A percentile compares a stretch with the other conserved stretches of the same genome.
These are phyloP conservation scores for Azolla pinnata DNA, from an alignment of 75 land plant species.

Conservation along the genomic window DNA sequence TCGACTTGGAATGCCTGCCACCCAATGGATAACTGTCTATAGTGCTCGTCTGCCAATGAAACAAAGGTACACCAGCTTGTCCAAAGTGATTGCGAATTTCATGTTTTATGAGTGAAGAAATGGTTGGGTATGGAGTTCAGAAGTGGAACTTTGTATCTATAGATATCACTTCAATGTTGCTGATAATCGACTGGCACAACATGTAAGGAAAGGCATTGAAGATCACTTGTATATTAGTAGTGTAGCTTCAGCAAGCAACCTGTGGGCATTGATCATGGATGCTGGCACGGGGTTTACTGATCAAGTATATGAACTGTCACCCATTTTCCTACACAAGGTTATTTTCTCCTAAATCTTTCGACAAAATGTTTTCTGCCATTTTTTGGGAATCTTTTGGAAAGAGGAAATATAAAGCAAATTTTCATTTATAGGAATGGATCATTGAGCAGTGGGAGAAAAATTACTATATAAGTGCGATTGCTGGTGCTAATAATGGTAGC, in stretches of 20 bases:
- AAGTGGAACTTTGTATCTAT: too few species aligned
- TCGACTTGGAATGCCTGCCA: conserved; percentile 80
- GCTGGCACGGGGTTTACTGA: conserved; percentile 80
- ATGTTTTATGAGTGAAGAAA: too few species aligned
- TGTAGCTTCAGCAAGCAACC: conserved; percentile 75
- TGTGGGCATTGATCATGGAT: conserved; percentile 99
- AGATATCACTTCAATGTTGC: conserved; percentile 97
- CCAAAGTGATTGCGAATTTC: too few species aligned
- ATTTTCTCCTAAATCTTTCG: too few species aligned
- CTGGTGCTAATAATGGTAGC: conserved; percentile 65
- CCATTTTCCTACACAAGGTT: conserved; percentile 78
- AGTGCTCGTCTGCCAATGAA: conserved; percentile 92
- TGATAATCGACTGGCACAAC: conserved; percentile 76
- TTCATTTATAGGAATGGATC: conserved; percentile 92
- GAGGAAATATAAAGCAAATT: too few species aligned
- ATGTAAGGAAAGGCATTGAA: conserved; percentile 78
- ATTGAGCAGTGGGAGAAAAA: conserved; percentile 76
- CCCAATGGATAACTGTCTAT: conserved; percentile 91
- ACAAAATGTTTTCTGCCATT: too few species aligned
- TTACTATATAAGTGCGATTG: conserved; percentile 65
- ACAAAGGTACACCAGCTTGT: too few species aligned
- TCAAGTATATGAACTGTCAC: conserved; percentile 83
- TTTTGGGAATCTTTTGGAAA: too few species aligned
- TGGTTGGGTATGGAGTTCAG: too few species aligned
- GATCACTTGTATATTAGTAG: conserved; percentile 84